Base-by-base conservation (phyloP, 257 asterid species). In the Scutellaria barbata region DNA sequence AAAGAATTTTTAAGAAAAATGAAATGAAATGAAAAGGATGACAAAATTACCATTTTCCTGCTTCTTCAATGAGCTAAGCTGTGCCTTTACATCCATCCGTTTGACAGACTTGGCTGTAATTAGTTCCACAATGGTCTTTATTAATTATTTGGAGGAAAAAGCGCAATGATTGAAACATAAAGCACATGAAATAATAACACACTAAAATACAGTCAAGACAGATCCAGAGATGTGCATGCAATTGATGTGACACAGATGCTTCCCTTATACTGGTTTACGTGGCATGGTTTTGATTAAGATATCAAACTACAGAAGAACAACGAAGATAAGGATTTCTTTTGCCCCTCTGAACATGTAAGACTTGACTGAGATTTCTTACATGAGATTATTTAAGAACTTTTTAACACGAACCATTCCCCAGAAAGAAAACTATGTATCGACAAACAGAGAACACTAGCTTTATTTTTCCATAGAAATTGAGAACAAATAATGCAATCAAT, bases 91-190 rank as follows among this genome's bases (percentile, higher is more conserved):
- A 11, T 81, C 72, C 80, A 56, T 75, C 79, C 66, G 80, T 63
- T 87, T 88, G 37, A 53, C 80, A 9, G 86, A 54, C 72, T 72
- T 85, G 10, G 93, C 98, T 92, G 86, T 59, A 58, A 75, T 72
- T 67, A 45, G 72, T 74, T 75, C 54, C 33, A 46, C 37, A 33
- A 25, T 22, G 25, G 55, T 53, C 10, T 57, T 35, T 41, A 10
- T 11, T 50, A 37, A 10, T 11, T 50, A 37, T 72, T 75, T 11
- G 39, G 8, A 50, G 9, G 11, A 42, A 35, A 22, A 51, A 9
- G 13, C 45, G 43, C n/a, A 13, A 68, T 56, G 14, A 68, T 55
- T 16, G 63, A 46, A 43, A 39, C 20, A 66, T 47, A 20, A 35
- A 20, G 14, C 22, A 50, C 52, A 63, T 16, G 7, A 14, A 52